These are phyloP conservation scores for Lentinula lateritia DNA, from an alignment of 768 basidiomycete genomes.

Conservation along the genomic window DNA sequence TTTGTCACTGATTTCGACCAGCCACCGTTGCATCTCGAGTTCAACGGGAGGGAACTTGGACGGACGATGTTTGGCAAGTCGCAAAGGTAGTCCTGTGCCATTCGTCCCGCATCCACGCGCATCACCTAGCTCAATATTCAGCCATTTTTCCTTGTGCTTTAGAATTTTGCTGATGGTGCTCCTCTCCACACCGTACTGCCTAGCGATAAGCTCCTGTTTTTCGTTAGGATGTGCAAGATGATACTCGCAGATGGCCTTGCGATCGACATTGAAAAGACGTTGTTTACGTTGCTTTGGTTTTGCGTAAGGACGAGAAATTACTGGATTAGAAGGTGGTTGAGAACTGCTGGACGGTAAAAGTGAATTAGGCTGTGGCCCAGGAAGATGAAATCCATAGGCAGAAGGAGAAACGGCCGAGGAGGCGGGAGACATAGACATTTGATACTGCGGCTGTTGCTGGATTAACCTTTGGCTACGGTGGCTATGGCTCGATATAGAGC, in stretches of 20 bases:
- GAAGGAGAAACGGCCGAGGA: background rate
- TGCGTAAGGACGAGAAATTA: background rate
- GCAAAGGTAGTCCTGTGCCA: constrained; percentile 10
- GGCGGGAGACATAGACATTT: background rate
- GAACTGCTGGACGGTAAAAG: background rate
- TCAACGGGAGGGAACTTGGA: constrained; percentile 83
- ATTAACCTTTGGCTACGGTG: background rate
- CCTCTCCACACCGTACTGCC: constrained; percentile 37
- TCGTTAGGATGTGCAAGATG: constrained; percentile 41
- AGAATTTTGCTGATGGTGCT: constrained; percentile 67
- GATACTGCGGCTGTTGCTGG: background rate
- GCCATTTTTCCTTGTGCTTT: constrained; percentile 55
- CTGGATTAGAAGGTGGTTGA: background rate
- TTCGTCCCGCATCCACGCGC: constrained; percentile 22
- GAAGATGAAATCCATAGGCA: background rate
- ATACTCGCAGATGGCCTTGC: constrained; percentile 50
- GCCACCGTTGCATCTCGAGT: constrained; percentile 52
- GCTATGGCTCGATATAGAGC: constrained; percentile 1
- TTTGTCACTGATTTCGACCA: constrained; percentile 25
- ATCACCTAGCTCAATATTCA: constrained; percentile 58
- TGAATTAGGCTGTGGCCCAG: background rate
- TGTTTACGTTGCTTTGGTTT: constrained; percentile 25
- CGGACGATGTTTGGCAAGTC: constrained; percentile 67
- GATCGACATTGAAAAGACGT: constrained; percentile 48
- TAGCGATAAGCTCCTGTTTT: constrained; percentile 57